These are phyloP conservation scores for Daldinia sp. DNA, from an alignment of 2,329 filamentous ascomycete genomes.

Conservation along the genomic window DNA sequence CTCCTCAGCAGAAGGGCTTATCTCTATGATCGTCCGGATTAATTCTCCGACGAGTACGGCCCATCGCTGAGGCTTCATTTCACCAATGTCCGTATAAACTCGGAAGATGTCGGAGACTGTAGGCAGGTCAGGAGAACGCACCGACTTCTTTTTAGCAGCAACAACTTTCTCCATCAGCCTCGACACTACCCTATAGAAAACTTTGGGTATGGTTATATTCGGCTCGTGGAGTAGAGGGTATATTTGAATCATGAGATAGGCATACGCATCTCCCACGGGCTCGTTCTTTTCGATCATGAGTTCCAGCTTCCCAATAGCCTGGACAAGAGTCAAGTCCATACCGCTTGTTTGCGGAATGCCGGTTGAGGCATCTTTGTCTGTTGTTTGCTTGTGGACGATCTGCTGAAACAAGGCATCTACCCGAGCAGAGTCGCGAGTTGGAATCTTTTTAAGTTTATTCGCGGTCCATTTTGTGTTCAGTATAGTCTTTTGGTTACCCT, in stretches of 20 bases:
- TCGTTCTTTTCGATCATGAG: slow-evolving; percentile 52
- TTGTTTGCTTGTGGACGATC: slow-evolving; percentile 45
- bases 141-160: slow-evolving; percentile 51
- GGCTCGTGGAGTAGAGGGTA: slow-evolving; percentile 49
- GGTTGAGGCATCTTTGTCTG: slow-evolving; percentile 22
- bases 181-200: slow-evolving; percentile 50
- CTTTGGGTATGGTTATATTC: slow-evolving; percentile 47
- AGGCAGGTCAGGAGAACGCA: slow-evolving; percentile 51
- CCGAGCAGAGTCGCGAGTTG: slow-evolving; percentile 27
- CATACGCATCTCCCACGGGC: slow-evolving; percentile 43
- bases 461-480: slow-evolving; percentile 20
- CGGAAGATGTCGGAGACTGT: slow-evolving; percentile 56
- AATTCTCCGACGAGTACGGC: slow-evolving; percentile 52
- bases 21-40: slow-evolving; percentile 50
- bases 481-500: background rate
- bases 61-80: slow-evolving; percentile 54
- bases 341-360: background rate
- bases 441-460: slow-evolving; percentile 7
- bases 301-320: slow-evolving; percentile 46
- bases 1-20: slow-evolving; percentile 44
- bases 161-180: slow-evolving; percentile 51
- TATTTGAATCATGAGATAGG: slow-evolving; percentile 46
- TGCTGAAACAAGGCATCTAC: slow-evolving; percentile 49
- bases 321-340: slow-evolving; percentile 41
- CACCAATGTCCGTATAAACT: slow-evolving; percentile 52